phyloP scores from a whole-genome alignment of 371 early-diverging fungal species.

The Nosema granulosis region DNA sequence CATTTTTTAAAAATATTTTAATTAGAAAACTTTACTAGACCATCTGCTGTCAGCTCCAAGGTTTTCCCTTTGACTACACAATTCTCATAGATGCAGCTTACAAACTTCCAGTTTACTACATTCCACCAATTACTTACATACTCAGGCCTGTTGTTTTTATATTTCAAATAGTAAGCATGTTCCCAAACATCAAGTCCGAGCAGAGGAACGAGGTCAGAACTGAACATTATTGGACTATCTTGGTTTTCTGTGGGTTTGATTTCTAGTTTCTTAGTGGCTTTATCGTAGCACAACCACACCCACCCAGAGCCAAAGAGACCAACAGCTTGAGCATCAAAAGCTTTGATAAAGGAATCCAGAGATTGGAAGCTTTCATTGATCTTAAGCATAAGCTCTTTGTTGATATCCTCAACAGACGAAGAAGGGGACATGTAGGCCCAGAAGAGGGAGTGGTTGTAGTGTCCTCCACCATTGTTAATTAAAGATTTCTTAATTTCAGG shows the following conservation, averaged over 20 bases:
- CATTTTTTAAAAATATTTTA: constrained; percentile 55
- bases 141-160: constrained; percentile 86
- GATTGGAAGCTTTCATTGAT: constrained; percentile 79
- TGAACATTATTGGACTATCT: constrained; percentile 72
- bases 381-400: constrained; percentile 69
- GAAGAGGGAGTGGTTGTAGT: constrained; percentile 90
- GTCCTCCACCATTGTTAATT: constrained; percentile 90
- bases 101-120: constrained; percentile 90
- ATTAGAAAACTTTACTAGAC: constrained; percentile 1
- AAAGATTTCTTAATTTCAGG: constrained; percentile 71
- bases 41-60: constrained; percentile 68
- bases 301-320: constrained; percentile 91
- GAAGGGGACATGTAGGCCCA: constrained; percentile 84
- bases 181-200: constrained; percentile 94
- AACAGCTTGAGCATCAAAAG: constrained; percentile 76
- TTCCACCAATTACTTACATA: constrained; percentile 88
- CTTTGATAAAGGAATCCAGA: constrained; percentile 74
- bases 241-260: constrained; percentile 86
- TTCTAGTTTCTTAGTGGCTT: constrained; percentile 72
- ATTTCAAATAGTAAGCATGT: constrained; percentile 92
- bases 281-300: constrained; percentile 89
- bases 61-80: constrained; percentile 35
- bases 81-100: constrained; percentile 53
- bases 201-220: constrained; percentile 73
- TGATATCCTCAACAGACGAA: constrained; percentile 68